phyloP scores from a whole-genome alignment of 345 rosid genomes.

The Iberis pinnata region DNA sequence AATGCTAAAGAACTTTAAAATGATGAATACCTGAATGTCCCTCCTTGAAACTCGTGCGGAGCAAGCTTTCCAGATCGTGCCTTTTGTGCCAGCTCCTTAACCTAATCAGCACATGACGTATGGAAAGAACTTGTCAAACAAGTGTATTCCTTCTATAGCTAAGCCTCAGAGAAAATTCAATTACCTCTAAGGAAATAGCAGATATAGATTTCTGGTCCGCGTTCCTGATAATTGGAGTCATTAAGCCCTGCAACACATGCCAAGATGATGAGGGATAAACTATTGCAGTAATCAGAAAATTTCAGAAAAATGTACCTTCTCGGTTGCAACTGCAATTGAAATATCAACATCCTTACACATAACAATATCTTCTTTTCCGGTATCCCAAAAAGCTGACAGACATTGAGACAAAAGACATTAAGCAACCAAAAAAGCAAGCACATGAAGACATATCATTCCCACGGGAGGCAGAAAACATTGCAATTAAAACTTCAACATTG shows the following conservation, averaged over 20 bases:
- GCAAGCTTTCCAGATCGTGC: slow-evolving; percentile 87
- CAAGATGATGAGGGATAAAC: slow-evolving; percentile 21
- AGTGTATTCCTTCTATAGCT: slow-evolving; percentile 11
- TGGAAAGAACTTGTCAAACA: slow-evolving; percentile 8
- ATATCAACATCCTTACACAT: slow-evolving; percentile 67
- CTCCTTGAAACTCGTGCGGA: slow-evolving; percentile 94
- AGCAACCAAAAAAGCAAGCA: slow-evolving; percentile 20
- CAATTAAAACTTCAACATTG: too few species aligned
- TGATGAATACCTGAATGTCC: slow-evolving; percentile 71
- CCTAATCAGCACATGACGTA: slow-evolving; percentile 38
- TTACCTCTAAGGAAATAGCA: slow-evolving; percentile 78
- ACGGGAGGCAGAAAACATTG: too few species aligned
- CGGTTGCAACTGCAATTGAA: slow-evolving; percentile 96
- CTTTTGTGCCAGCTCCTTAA: slow-evolving; percentile 88
- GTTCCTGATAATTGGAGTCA: slow-evolving; percentile 87
- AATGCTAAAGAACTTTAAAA: slow-evolving; percentile 12
- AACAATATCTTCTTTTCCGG: slow-evolving; percentile 61
- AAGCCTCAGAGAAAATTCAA: neutral
- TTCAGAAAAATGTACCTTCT: slow-evolving; percentile 53
- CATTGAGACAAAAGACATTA: slow-evolving; percentile 19
- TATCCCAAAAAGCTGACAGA: slow-evolving; percentile 75
- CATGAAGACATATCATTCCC: slow-evolving; percentile 1
- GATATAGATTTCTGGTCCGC: slow-evolving; percentile 93
- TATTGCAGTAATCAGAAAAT: slow-evolving; percentile 10
- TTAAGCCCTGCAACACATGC: slow-evolving; percentile 62